Base-by-base conservation (phyloP, 768 basidiomycete species). In the Inosperma sp. region DNA sequence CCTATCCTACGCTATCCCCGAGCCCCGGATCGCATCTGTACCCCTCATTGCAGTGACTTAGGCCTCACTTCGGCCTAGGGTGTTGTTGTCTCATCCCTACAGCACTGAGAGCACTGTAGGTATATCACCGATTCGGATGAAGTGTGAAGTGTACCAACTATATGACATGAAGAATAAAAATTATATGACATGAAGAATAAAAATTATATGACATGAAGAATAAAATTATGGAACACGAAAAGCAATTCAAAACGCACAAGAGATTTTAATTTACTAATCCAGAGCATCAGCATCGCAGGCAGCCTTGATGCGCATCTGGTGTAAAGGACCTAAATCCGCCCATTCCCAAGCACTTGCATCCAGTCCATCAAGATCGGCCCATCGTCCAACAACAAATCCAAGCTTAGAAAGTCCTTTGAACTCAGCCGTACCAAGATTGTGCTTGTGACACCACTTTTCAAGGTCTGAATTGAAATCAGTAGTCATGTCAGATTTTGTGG, bases 321-420 rank as follows among this genome's bases (percentile, higher is more conserved):
- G 44, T 19, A 56, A 41, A 21, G 51, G 51, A 8, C 51, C 55
- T 35, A 56, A 44, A 29, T 41, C 55, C 8, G 55, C 51, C 45
- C 31, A 56, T 12, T 30, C 27, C 55, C 55, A 53, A 8, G 29
- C 43, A 17, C 45, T 40, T 26, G 9, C 33, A 14, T 37, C 22
- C 5, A 56, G 51, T 4, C 13, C 17, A 12, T 19, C 26, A 14
- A 56, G 19, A 23, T 48, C 23, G 17, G 53, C 34, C 8, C 26
- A n/a, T n/a, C 25, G 8, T 21, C 52, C 51, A 36, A 49, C 46
- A 22, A n/a, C 27, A 44, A 56, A 56, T 7, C 55, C 51, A 3
- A 56, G 52, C 23, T 56, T 56, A 13, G 22, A 25, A n/a, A 56
- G 34, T 16, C 55, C 51, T 16, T 45, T 39, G 9, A 25, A 29